Evolutionary conservation across 2,329 filamentous ascomycete genomes (phyloP), one percentile per base, ranked within the genome.

Genomic region (Pestalotiopsis sp.): DNA sequence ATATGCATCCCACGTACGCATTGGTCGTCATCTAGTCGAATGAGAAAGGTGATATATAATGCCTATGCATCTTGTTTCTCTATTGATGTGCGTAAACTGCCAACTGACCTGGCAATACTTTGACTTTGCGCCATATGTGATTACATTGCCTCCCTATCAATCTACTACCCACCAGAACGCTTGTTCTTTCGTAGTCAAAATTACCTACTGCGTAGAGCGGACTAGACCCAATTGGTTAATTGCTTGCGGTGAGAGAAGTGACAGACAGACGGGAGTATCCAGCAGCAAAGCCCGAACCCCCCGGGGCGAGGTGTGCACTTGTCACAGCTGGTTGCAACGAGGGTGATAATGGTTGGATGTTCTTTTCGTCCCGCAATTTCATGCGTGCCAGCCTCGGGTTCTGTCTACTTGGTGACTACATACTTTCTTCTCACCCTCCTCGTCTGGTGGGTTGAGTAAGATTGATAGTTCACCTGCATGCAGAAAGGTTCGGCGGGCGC

Each of bases 401-500:
- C 31, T 36, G 31, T 52, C 45, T 23, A 52, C 45, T n/a, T 36
- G 31, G 31, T 36, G n/a, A n/a, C 17, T n/a, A 9, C 9, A n/a
- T 52, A n/a, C 17, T 52, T 52, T 52, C 17, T 52, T 52, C 45
- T n/a, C 17, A n/a, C 14, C 45, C 45, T 20, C 20, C 45, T 52
- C 17, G 6, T 9, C 41, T 14, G 41, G 41, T 49, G 45, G 45
- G 45, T 36, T 39, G 27, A 36, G 59, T 38, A 62, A 62, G 45
- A 62, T 62, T 36, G 59, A 62, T 62, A 62, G 59, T 62, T 62
- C 27, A 27, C 63, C 25, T 58, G 49, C 63, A 65, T 55, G 63
- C 63, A 58, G 63, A 52, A 52, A 52, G 45, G 31, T 45, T 65
- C 63, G 49, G 17, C 63, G 31, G 52, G 63, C 52, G 49, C 63